Conservation (phyloP, 257 asterid species). For the Fraxinus quadrangulata region DNA sequence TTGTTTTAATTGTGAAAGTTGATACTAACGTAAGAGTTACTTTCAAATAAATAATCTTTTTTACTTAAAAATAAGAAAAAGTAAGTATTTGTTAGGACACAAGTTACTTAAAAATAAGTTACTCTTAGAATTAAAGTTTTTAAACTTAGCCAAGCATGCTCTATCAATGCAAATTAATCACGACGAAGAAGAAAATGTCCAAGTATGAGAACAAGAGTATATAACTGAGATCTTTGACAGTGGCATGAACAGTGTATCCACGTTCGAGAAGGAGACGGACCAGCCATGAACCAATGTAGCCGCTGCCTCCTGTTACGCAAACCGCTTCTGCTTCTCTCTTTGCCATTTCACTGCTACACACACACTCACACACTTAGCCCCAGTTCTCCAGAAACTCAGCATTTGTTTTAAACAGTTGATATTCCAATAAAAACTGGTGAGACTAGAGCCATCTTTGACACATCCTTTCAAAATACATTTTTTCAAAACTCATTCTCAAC, state of each 20-base stretch:
- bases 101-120: not conserved
- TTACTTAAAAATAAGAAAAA: not conserved
- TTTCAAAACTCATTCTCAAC: too few relatives aligned
- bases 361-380: not conserved
- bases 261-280: conserved; percentile 76
- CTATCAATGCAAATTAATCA: not conserved
- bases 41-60: not conserved
- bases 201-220: not conserved
- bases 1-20: not conserved
- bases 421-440: not conserved
- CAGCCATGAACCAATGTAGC: conserved; percentile 76
- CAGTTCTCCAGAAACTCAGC: not conserved
- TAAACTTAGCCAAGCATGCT: not conserved
- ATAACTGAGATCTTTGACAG: conserved; percentile 67
- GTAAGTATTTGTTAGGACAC: not conserved
- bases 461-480: too few relatives aligned
- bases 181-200: too few relatives aligned
- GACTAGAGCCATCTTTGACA: not conserved
- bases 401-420: not conserved
- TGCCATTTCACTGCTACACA: conserved; percentile 30
- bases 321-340: conserved; percentile 50
- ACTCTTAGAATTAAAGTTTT: not conserved
- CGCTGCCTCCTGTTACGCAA: conserved; percentile 91
- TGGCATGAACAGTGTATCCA: conserved; percentile 88
- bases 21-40: not conserved